Percentiles rank a stretch among this genome's conserved stretches.
Conservation (phyloP, 192 early-diverging fungal genomes). For the Podila epicladia region DNA sequence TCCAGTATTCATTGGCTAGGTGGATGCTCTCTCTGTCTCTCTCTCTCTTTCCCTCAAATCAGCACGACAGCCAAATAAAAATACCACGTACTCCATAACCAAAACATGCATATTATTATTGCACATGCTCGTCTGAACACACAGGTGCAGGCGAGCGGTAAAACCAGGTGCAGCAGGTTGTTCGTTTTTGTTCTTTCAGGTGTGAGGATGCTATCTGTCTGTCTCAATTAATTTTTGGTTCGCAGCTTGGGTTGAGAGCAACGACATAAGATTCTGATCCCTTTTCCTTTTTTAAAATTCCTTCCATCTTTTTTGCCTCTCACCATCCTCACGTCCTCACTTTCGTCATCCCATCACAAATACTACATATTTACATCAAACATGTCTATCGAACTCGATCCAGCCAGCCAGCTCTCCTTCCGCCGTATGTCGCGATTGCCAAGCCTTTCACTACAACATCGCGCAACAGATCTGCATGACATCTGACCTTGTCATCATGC, state of each 20-base stretch:
- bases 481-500: slow-evolving; percentile 4
- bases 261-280: not conserved
- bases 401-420: slow-evolving; percentile 63
- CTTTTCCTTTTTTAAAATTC: not conserved
- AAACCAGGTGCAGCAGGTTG: not conserved
- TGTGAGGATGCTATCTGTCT: no score
- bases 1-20: no score
- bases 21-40: no score
- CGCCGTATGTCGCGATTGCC: slow-evolving; percentile 57
- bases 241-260: no score
- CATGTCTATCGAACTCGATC: slow-evolving; percentile 73
- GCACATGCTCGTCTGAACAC: no score
- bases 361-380: not conserved
- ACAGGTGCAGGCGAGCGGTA: no score
- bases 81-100: no score
- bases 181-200: not conserved
- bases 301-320: not conserved
- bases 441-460: not conserved
- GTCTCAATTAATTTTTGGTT: not conserved
- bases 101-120: no score
- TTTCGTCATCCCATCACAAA: slow-evolving; percentile 3
- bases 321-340: not conserved
- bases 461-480: not conserved
- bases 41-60: no score
- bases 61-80: no score